These are phyloP conservation scores for Salix suchowensis DNA, from an alignment of 345 rosid genomes.

Conservation along the genomic window DNA sequence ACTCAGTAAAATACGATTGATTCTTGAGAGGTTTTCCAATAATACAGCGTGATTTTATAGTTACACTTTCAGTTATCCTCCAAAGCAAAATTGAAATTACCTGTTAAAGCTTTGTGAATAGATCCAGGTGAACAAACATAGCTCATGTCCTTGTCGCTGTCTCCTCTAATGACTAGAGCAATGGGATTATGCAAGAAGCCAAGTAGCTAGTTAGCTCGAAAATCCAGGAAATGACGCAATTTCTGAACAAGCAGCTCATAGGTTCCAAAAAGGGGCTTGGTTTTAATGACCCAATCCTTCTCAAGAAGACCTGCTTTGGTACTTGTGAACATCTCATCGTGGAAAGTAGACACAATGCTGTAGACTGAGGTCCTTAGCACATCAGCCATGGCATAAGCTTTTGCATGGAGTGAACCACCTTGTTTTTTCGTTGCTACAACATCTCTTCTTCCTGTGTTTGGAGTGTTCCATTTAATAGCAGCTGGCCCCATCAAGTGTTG, in stretches of 20 bases:
- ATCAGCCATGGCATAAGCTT: constrained; percentile 72
- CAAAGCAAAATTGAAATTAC: constrained; percentile 5
- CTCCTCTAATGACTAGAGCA: not conserved
- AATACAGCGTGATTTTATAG: not conserved
- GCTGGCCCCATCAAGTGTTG: constrained; percentile 63
- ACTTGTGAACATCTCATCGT: constrained; percentile 60
- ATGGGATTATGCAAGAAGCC: not conserved
- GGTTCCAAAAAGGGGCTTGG: constrained; percentile 61
- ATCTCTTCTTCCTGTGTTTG: constrained; percentile 55
- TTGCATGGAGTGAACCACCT: constrained; percentile 43
- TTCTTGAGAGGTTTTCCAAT: not conserved
- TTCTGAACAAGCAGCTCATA: constrained; percentile 64
- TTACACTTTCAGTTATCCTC: not conserved
- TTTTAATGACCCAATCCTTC: constrained; percentile 61
- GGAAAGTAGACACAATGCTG: constrained; percentile 62
- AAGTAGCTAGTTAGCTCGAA: constrained; percentile 46
- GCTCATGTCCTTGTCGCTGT: not conserved
- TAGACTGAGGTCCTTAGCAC: constrained; percentile 70
- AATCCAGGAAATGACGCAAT: constrained; percentile 67
- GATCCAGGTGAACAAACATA: not conserved
- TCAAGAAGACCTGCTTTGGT: constrained; percentile 64
- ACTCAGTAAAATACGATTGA: not conserved
- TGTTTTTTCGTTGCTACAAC: constrained; percentile 45
- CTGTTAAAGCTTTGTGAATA: not conserved
- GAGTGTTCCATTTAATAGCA: constrained; percentile 64